A percentile compares a stretch with the other conserved stretches of the same genome.
These are phyloP conservation scores for Neohortaea acidophila DNA, from an alignment of 495 filamentous ascomycete genomes.

Conservation along the genomic window DNA sequence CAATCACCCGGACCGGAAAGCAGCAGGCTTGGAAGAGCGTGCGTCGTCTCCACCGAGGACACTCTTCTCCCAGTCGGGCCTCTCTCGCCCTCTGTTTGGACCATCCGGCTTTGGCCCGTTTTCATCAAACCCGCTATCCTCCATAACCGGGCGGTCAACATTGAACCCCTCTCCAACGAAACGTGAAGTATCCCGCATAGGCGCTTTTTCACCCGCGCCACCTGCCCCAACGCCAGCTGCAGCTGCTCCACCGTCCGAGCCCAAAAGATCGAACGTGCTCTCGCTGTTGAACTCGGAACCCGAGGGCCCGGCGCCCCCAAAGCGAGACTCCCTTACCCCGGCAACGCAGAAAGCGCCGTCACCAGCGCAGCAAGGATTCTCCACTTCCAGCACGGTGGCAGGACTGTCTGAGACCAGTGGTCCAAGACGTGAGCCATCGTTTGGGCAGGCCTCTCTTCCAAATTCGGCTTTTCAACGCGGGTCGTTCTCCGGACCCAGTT, in stretches of 20 bases:
- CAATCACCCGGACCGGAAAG: slow-evolving; percentile 9
- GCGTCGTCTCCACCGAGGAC: slow-evolving; percentile 9
- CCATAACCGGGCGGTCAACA: slow-evolving; percentile 5
- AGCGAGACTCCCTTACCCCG: slow-evolving; percentile 7
- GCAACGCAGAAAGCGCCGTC: slow-evolving; percentile 2
- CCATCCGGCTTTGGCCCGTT: slow-evolving; percentile 1
- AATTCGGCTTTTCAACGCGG: slow-evolving; percentile 8
- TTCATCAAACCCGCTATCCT: slow-evolving; percentile 1
- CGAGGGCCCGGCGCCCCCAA: slow-evolving; percentile 11
- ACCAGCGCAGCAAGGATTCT: slow-evolving; percentile 3
- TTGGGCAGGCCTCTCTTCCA: slow-evolving; percentile 11
- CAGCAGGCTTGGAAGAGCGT: slow-evolving; percentile 8
- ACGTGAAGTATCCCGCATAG: slow-evolving; percentile 11
- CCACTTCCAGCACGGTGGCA: background rate
- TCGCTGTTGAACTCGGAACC: slow-evolving; percentile 17
- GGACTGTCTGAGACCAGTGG: background rate
- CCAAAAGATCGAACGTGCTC: slow-evolving; percentile 17
- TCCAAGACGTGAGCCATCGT: slow-evolving; percentile 9
- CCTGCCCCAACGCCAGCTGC: slow-evolving; percentile 3
- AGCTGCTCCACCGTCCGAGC: slow-evolving; percentile 13
- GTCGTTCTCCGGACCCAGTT: slow-evolving; percentile 3
- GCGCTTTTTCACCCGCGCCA: slow-evolving; percentile 2
- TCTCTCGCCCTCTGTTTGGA: slow-evolving; percentile 1
- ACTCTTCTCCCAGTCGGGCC: slow-evolving; percentile 2
- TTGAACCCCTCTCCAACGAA: slow-evolving; percentile 9